Evolutionary conservation across 2,329 filamentous ascomycete genomes (phyloP).

Genomic region (Talaromyces sp.): DNA sequence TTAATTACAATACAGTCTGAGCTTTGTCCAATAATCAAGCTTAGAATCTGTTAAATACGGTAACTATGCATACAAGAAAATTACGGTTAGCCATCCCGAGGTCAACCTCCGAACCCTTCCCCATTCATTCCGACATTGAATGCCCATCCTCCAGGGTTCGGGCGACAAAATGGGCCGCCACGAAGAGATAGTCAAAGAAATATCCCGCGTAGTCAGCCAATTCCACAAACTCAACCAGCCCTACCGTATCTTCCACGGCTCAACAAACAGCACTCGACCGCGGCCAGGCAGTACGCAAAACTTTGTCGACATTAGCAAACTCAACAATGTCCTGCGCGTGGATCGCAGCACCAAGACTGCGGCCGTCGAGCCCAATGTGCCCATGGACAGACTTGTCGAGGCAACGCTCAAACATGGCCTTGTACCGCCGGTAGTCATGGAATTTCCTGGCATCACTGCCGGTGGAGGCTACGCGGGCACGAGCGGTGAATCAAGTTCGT

Average conservation of each 20-base stretch:
- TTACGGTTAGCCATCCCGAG: conserved; percentile 6
- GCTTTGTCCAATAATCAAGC: not conserved
- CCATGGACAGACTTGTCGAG: conserved; percentile 63
- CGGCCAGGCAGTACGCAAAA: conserved; percentile 27
- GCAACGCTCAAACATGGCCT: conserved; percentile 55
- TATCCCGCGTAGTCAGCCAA: conserved; percentile 17
- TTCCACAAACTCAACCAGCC: conserved; percentile 52
- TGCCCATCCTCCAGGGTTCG: not conserved
- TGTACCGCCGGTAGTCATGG: conserved; percentile 65
- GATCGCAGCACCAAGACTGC: conserved; percentile 52
- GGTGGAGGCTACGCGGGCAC: conserved; percentile 65
- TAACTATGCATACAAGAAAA: not conserved
- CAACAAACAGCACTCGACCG: conserved; percentile 71
- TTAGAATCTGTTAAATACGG: not conserved
- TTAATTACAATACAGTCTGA: not conserved
- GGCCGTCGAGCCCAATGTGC: conserved; percentile 67
- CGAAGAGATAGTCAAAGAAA: conserved; percentile 17
- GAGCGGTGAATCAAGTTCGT: conserved; percentile 62
- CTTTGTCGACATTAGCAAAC: conserved; percentile 26
- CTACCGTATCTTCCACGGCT: conserved; percentile 74
- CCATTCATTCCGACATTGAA: not conserved
- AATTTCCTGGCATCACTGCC: conserved; percentile 67
- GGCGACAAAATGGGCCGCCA: conserved; percentile 10
- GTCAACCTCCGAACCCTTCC: not conserved
- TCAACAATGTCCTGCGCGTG: conserved; percentile 21